Evolutionary conservation across 768 basidiomycete species (phyloP).

Genomic region (Boletus edulis): DNA sequence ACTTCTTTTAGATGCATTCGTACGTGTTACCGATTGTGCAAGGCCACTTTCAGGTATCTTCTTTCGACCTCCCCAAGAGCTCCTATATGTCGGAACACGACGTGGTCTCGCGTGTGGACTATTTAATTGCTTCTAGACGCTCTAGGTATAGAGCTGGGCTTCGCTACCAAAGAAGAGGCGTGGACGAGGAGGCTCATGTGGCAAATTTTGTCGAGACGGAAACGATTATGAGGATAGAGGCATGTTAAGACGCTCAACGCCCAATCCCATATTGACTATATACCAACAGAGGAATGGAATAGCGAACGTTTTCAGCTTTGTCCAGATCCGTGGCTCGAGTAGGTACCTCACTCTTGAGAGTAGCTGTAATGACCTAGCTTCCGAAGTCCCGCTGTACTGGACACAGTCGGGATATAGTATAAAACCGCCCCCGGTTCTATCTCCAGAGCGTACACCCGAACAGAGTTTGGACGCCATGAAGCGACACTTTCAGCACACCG

Average conservation of each 20-base stretch:
- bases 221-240: constrained; percentile 80
- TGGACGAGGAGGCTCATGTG: constrained; percentile 90
- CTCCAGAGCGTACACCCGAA: constrained; percentile 65
- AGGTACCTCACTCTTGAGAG: not conserved
- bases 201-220: constrained; percentile 98
- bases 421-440: constrained; percentile 83
- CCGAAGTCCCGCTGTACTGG: constrained; percentile 88
- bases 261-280: not conserved
- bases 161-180: constrained; percentile 90
- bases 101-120: constrained; percentile 53
- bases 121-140: constrained; percentile 81
- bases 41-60: constrained; percentile 80
- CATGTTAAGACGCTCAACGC: constrained; percentile 29
- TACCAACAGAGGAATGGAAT: constrained; percentile 63
- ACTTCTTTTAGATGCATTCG: constrained; percentile 58
- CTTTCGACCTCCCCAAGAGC: constrained; percentile 57
- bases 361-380: constrained; percentile 2
- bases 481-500: constrained; percentile 68
- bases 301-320: constrained; percentile 80
- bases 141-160: constrained; percentile 89
- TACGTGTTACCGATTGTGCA: constrained; percentile 93
- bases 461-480: constrained; percentile 70
- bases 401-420: constrained; percentile 82
- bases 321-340: constrained; percentile 93
- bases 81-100: constrained; percentile 36